Evolutionary conservation across 192 early-diverging fungal genomes (phyloP).

Genomic region (Coemansia sp.): DNA sequence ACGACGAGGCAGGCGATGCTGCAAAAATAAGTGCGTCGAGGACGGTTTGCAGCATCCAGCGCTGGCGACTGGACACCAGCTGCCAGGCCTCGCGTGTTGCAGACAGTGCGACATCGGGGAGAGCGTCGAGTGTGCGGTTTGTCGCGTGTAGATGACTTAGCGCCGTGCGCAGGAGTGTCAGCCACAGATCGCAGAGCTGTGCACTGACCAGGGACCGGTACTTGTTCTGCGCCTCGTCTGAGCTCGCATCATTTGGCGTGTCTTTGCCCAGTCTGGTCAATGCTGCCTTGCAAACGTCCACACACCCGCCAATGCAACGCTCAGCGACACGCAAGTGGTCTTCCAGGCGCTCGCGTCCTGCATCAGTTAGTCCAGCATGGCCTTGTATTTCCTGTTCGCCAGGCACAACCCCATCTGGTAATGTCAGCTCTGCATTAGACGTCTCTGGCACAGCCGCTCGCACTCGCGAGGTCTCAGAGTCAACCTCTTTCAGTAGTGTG

Average conservation of each 20-base stretch:
- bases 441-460: slow-evolving; percentile 13
- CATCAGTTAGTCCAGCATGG: slow-evolving; percentile 9
- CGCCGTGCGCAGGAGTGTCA: slow-evolving; percentile 29
- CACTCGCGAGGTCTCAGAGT: slow-evolving; percentile 23
- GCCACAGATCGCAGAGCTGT: slow-evolving; percentile 52
- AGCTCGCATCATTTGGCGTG: not conserved
- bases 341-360: slow-evolving; percentile 39
- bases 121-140: slow-evolving; percentile 26
- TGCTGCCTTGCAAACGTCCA: slow-evolving; percentile 42
- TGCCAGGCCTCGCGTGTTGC: slow-evolving; percentile 35
- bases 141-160: slow-evolving; percentile 47
- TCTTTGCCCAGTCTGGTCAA: slow-evolving; percentile 34
- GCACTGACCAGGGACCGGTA: slow-evolving; percentile 33
- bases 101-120: not conserved
- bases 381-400: too few relatives aligned
- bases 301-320: slow-evolving; percentile 26
- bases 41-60: slow-evolving; percentile 52
- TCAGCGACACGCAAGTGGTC: slow-evolving; percentile 33
- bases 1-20: slow-evolving; percentile 44
- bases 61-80: slow-evolving; percentile 44
- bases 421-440: not conserved
- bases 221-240: slow-evolving; percentile 11
- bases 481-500: slow-evolving; percentile 32
- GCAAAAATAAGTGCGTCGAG: slow-evolving; percentile 51
- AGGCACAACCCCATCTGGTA: too few relatives aligned